Percentiles rank a stretch among this genome's conserved stretches.
These are phyloP conservation scores for Colletotrichum phormii DNA, from an alignment of 2,329 filamentous ascomycete genomes.

Conservation along the genomic window DNA sequence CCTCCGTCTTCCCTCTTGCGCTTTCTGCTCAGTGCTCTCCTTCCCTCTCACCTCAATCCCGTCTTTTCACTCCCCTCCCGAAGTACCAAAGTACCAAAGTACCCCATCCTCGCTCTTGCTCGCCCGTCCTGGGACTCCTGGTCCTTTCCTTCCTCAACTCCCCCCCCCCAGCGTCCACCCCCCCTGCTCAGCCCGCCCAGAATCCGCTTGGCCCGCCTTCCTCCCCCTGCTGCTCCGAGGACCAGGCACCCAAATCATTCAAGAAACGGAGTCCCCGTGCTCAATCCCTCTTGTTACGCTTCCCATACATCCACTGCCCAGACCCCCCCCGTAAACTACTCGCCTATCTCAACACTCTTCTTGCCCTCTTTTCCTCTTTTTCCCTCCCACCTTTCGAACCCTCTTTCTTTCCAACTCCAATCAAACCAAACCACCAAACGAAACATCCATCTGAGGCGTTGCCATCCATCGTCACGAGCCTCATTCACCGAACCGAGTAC, in stretches of 20 bases:
- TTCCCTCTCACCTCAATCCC: neutral
- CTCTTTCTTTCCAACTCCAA: conserved; percentile 34
- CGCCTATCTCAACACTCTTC: conserved; percentile 19
- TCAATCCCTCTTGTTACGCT: conserved; percentile 20
- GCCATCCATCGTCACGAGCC: conserved; percentile 21
- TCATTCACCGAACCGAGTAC: conserved; percentile 3
- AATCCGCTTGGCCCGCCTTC: conserved; percentile 32
- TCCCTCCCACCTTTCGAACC: conserved; percentile 28
- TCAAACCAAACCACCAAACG: conserved; percentile 20
- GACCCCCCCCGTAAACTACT: conserved; percentile 23
- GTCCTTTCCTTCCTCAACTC: neutral
- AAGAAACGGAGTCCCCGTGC: conserved; percentile 34
- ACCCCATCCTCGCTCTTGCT: neutral
- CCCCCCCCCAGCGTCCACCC: neutral
- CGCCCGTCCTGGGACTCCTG: neutral
- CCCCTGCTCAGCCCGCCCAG: conserved; percentile 32
- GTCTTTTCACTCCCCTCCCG: neutral
- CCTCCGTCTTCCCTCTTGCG: neutral
- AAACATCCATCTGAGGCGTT: conserved; percentile 20
- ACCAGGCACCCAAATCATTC: conserved; percentile 34
- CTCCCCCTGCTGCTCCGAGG: conserved; percentile 28
- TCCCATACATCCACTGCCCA: conserved; percentile 29
- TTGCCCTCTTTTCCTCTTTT: neutral
- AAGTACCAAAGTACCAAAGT: neutral
- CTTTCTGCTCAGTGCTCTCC: neutral